These are phyloP conservation scores for Stephania cephalantha DNA, from an alignment of 164 flowering plant species.

Conservation along the genomic window DNA sequence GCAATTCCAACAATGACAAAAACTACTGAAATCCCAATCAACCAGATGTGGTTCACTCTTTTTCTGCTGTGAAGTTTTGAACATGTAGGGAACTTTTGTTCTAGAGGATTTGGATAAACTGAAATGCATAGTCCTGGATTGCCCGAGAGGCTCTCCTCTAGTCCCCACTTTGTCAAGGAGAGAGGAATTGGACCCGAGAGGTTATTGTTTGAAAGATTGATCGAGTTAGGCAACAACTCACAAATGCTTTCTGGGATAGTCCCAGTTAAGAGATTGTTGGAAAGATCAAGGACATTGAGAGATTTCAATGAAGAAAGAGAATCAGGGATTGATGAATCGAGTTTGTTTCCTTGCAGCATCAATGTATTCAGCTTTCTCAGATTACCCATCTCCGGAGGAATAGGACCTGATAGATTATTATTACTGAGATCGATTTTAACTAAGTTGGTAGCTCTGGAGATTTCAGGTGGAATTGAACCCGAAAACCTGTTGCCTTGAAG, in stretches of 20 bases:
- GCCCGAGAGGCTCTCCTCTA: constrained; percentile 65
- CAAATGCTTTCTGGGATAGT: constrained; percentile 59
- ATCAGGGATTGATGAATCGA: constrained; percentile 65
- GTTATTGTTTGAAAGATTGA: constrained; percentile 68
- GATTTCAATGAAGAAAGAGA: constrained; percentile 61
- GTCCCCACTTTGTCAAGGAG: constrained; percentile 48
- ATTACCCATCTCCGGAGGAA: constrained; percentile 66
- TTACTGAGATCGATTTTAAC: constrained; percentile 85
- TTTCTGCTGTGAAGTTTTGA: constrained; percentile 27
- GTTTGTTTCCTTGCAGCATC: constrained; percentile 54
- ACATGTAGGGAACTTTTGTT: constrained; percentile 47
- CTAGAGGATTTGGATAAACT: constrained; percentile 26
- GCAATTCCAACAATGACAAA: constrained; percentile 45
- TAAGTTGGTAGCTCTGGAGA: constrained; percentile 50
- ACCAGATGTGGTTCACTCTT: constrained; percentile 46
- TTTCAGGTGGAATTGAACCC: constrained; percentile 65
- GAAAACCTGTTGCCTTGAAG: constrained; percentile 65
- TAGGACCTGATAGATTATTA: constrained; percentile 70
- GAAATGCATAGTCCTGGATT: constrained; percentile 71
- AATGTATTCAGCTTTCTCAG: constrained; percentile 59
- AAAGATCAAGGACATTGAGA: constrained; percentile 79
- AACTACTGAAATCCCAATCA: constrained; percentile 35
- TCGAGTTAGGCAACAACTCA: constrained; percentile 60
- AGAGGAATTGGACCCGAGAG: constrained; percentile 79
- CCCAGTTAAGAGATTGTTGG: constrained; percentile 71